phyloP scores from a whole-genome alignment of 2,329 filamentous ascomycete species.

The Niveomyces coronatus region DNA sequence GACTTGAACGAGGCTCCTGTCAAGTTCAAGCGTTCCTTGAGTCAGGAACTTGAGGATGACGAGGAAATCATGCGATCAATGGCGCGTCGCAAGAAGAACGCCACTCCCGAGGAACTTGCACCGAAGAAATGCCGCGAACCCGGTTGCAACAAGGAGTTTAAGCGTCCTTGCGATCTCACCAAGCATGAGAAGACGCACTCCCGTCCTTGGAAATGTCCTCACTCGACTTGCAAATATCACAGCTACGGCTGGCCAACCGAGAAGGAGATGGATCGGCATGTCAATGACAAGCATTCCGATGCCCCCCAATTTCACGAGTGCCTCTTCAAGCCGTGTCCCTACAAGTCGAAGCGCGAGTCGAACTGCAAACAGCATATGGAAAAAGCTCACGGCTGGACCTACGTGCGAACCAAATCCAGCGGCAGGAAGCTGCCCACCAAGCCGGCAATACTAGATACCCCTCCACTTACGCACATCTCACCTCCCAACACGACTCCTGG shows the following conservation, averaged over 20 bases:
- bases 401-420: slow-evolving; percentile 86
- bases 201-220: slow-evolving; percentile 87
- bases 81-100: slow-evolving; percentile 92
- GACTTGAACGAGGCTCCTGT: slow-evolving; percentile 42
- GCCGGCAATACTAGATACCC: slow-evolving; percentile 42
- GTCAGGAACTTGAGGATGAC: slow-evolving; percentile 63
- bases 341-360: slow-evolving; percentile 89
- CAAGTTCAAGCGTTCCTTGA: slow-evolving; percentile 55
- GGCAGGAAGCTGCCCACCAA: slow-evolving; percentile 49
- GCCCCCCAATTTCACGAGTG: slow-evolving; percentile 77
- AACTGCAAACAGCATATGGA: slow-evolving; percentile 99
- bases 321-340: slow-evolving; percentile 71
- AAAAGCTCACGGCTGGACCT: slow-evolving; percentile 86
- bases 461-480: slow-evolving; percentile 49
- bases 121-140: slow-evolving; percentile 66
- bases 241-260: slow-evolving; percentile 90
- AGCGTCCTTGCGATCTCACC: slow-evolving; percentile 90
- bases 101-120: slow-evolving; percentile 71
- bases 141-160: slow-evolving; percentile 84
- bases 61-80: slow-evolving; percentile 83
- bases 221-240: slow-evolving; percentile 78
- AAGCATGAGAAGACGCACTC: slow-evolving; percentile 98
- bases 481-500: slow-evolving; percentile 48
- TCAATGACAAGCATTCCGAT: slow-evolving; percentile 89
- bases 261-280: slow-evolving; percentile 92